These are phyloP conservation scores for Crithidia fasciculata DNA, from an alignment of 208 protist species.

Conservation along the genomic window DNA sequence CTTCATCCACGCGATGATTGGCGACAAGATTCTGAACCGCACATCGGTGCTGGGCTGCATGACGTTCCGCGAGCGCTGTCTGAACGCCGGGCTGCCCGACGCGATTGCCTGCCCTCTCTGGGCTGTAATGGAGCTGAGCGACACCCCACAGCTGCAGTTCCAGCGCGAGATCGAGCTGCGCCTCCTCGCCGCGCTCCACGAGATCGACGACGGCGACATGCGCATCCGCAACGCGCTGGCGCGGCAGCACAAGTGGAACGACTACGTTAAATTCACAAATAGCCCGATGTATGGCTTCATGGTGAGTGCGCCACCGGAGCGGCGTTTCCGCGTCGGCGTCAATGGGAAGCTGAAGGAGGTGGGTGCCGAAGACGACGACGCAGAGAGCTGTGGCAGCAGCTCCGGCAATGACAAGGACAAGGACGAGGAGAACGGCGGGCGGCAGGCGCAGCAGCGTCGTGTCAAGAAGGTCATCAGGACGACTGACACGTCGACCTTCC, in stretches of 20 bases:
- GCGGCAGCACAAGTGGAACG: slow-evolving; percentile 33
- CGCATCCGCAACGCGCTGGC: slow-evolving; percentile 32
- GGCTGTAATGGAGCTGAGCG: slow-evolving; percentile 28
- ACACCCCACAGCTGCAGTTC: slow-evolving; percentile 49
- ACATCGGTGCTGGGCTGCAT: slow-evolving; percentile 28
- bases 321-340: slow-evolving; percentile 15
- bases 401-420: background rate
- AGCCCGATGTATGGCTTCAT: slow-evolving; percentile 29
- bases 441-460: background rate
- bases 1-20: slow-evolving; percentile 40
- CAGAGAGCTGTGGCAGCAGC: background rate
- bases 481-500: no score
- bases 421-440: slow-evolving; percentile 7
- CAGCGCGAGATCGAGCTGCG: slow-evolving; percentile 43
- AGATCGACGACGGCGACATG: slow-evolving; percentile 38
- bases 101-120: slow-evolving; percentile 52
- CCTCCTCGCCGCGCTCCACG: slow-evolving; percentile 32
- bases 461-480: background rate
- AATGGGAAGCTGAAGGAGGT: slow-evolving; percentile 10
- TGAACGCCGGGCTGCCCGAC: slow-evolving; percentile 37
- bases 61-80: slow-evolving; percentile 39
- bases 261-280: slow-evolving; percentile 37
- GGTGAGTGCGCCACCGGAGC: slow-evolving; percentile 18
- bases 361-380: slow-evolving; percentile 11
- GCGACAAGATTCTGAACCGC: slow-evolving; percentile 45